Percentiles rank a stretch among this genome's conserved stretches.
Conservation (phyloP, 2,329 filamentous ascomycete species). For the Coniochaeta sp. region DNA sequence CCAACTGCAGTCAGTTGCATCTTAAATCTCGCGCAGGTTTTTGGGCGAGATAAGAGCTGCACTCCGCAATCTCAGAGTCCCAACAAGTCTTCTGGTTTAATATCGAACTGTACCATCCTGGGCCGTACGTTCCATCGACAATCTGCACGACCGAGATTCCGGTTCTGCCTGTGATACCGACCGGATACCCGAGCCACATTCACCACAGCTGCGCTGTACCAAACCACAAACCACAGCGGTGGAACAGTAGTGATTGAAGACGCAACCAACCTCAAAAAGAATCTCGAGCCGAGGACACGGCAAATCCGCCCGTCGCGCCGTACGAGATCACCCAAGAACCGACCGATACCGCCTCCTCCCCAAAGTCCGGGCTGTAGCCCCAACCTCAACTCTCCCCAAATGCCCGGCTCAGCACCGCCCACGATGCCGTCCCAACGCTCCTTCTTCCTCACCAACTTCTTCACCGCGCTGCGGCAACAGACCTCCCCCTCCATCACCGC, state of each 20-base stretch:
- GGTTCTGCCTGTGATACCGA: background rate
- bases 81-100: background rate
- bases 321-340: background rate
- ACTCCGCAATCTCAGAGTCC: background rate
- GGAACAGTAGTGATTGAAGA: background rate
- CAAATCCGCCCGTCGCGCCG: background rate
- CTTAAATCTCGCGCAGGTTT: background rate
- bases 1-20: background rate
- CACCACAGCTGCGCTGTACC: background rate
- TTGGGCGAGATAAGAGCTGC: background rate
- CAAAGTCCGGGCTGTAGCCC: background rate
- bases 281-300: background rate
- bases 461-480: slow-evolving; percentile 47
- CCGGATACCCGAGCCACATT: background rate
- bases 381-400: background rate
- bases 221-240: background rate
- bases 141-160: background rate
- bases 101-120: background rate
- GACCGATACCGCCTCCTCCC: background rate
- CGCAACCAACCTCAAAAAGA: background rate
- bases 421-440: slow-evolving; percentile 46
- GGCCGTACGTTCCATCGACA: background rate
- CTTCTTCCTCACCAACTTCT: slow-evolving; percentile 49
- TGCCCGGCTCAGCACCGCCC: slow-evolving; percentile 3
- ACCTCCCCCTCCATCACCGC: slow-evolving; percentile 21